A percentile compares a stretch with the other conserved stretches of the same genome.
These are phyloP conservation scores for Gymnopus androsaceus DNA, from an alignment of 1,284 basidiomycete species.

Conservation along the genomic window DNA sequence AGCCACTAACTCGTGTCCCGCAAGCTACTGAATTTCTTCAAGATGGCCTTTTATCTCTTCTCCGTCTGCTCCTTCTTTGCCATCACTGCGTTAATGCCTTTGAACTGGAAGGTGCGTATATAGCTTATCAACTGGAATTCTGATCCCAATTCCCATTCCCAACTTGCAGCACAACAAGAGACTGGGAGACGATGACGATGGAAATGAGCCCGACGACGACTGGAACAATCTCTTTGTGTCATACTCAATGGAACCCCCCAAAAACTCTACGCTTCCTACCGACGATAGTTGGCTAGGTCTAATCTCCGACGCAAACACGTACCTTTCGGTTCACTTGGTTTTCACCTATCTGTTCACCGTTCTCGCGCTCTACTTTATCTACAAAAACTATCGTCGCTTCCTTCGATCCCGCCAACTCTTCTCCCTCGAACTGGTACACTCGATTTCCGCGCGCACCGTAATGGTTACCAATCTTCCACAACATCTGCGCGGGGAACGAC, in stretches of 20 bases:
- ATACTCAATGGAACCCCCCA: conserved; percentile 21
- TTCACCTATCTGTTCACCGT: conserved; percentile 94
- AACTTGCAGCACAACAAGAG: conserved; percentile 56
- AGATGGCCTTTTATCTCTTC: conserved; percentile 92
- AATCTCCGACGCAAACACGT: conserved; percentile 83
- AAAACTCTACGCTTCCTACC: conserved; percentile 36
- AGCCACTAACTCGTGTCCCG: conserved; percentile 3
- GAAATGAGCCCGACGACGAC: conserved; percentile 40
- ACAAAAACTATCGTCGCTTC: conserved; percentile 88
- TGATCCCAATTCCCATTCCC: neutral
- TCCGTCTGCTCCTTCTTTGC: conserved; percentile 83
- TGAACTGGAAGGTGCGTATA: conserved; percentile 78
- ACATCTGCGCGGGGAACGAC: conserved; percentile 82
- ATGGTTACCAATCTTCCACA: conserved; percentile 83
- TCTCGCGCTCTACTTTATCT: conserved; percentile 83
- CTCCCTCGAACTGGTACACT: conserved; percentile 91
- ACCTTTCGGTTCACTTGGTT: conserved; percentile 83
- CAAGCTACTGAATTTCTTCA: conserved; percentile 92
- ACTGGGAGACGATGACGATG: conserved; percentile 64
- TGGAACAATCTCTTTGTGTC: conserved; percentile 33
- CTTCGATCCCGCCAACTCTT: conserved; percentile 92
- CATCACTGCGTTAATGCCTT: conserved; percentile 80
- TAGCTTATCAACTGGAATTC: neutral
- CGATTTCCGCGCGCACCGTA: conserved; percentile 91
- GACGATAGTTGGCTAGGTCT: conserved; percentile 77